These are phyloP conservation scores for Colletotrichum ledebouriae DNA, from an alignment of 2,329 filamentous ascomycete species.

Conservation along the genomic window DNA sequence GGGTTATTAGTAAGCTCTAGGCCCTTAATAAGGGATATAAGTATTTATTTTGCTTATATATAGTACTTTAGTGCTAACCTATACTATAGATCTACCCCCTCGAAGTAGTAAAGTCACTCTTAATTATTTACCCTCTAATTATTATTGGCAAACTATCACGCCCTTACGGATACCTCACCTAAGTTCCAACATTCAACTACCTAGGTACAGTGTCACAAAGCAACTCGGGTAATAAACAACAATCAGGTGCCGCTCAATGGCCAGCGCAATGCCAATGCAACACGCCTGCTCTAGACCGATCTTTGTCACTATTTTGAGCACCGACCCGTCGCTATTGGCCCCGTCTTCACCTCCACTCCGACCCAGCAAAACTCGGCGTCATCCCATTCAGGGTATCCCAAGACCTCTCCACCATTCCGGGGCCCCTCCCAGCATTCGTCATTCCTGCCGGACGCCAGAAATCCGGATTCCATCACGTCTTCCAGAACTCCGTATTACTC, in stretches of 20 bases:
- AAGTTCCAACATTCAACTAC: neutral
- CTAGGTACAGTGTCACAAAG: neutral
- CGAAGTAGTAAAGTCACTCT: too few species aligned
- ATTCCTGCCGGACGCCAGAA: conserved; percentile 25
- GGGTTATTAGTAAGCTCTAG: too few species aligned
- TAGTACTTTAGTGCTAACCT: too few species aligned
- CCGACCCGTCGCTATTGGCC: conserved; percentile 28
- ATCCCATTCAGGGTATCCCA: conserved; percentile 38
- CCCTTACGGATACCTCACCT: neutral
- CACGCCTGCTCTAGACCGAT: conserved; percentile 35
- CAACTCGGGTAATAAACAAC: conserved; percentile 5
- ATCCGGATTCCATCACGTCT: conserved; percentile 36
- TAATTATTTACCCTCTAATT: too few species aligned
- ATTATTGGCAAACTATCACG: too few species aligned
- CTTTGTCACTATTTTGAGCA: conserved; percentile 40
- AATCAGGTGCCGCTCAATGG: neutral
- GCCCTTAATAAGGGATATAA: too few species aligned
- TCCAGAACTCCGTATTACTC: conserved; percentile 18
- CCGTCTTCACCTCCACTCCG: conserved; percentile 27
- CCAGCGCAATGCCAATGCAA: conserved; percentile 30
- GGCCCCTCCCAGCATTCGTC: conserved; percentile 29
- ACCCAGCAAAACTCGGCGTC: conserved; percentile 23
- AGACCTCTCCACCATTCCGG: conserved; percentile 22
- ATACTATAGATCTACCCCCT: too few species aligned
- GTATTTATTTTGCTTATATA: too few species aligned